Evolutionary conservation across 2,329 filamentous ascomycete species (phyloP).

Genomic region (Sordariomycetes sp.): DNA sequence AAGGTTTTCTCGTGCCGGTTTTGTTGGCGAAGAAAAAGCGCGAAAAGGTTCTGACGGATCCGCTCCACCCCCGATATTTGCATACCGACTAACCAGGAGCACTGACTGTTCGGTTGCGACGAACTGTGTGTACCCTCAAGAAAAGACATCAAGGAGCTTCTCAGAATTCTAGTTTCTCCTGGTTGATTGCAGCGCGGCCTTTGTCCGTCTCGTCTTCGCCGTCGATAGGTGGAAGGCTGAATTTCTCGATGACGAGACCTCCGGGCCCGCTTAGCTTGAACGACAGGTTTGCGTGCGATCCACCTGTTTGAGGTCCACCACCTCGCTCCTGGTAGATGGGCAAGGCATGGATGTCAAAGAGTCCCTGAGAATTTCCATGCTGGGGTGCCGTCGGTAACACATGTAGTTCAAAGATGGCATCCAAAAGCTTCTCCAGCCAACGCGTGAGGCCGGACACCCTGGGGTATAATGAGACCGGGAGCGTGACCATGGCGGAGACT

Average conservation of each 20-base stretch:
- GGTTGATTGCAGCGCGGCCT: conserved; percentile 25
- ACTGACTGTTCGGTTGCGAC: no score
- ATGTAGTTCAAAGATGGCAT: conserved; percentile 77
- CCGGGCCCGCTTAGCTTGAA: conserved; percentile 73
- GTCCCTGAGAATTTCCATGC: conserved; percentile 66
- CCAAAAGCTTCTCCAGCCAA: conserved; percentile 75
- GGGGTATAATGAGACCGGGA: conserved; percentile 71
- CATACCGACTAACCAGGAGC: background rate
- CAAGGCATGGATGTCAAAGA: conserved; percentile 70
- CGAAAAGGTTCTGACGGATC: background rate
- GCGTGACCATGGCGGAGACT: conserved; percentile 59
- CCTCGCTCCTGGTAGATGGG: conserved; percentile 83
- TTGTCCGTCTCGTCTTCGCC: conserved; percentile 35
- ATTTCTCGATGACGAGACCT: conserved; percentile 77
- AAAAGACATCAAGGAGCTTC: background rate
- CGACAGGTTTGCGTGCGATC: conserved; percentile 71
- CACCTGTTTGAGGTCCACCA: conserved; percentile 56
- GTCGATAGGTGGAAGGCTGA: conserved; percentile 76
- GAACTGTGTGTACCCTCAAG: no score
- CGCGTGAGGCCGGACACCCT: conserved; percentile 62
- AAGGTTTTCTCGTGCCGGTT: background rate
- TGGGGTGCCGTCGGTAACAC: conserved; percentile 46
- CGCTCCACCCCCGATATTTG: background rate
- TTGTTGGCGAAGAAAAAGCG: background rate
- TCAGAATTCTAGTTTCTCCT: background rate